A percentile compares a stretch with the other conserved stretches of the same genome.
Evolutionary conservation across 495 filamentous ascomycete genomes (phyloP).

Genomic region (Chaetomium fimeti): DNA sequence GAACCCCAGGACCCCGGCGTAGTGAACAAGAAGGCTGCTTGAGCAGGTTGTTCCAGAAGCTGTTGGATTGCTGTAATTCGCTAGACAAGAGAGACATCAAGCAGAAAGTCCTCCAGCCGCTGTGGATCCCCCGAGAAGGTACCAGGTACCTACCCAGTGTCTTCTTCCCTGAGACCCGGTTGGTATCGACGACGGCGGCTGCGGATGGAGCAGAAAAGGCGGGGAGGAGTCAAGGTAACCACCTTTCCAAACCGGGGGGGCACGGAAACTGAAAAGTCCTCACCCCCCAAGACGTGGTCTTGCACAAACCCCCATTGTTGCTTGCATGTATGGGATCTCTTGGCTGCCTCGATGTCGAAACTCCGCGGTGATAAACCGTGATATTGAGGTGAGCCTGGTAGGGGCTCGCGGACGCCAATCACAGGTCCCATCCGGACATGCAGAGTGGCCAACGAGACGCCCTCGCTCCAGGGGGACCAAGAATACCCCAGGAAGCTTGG

Average conservation of each 20-base stretch:
- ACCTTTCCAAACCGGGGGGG: neutral
- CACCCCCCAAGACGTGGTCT: neutral
- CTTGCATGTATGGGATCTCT: neutral
- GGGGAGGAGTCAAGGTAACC: neutral
- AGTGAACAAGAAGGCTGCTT: neutral
- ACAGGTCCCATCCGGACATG: too few species aligned
- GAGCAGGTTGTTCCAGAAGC: slow-evolving; percentile 7
- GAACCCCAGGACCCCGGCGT: neutral
- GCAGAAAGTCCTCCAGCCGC: neutral
- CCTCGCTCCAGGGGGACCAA: slow-evolving; percentile 21
- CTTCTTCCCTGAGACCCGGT: too few species aligned
- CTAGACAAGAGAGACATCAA: neutral
- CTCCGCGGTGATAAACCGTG: neutral
- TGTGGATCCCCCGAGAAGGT: too few species aligned
- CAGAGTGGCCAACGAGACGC: neutral
- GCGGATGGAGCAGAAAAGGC: too few species aligned
- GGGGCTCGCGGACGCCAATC: neutral
- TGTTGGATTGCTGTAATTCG: neutral
- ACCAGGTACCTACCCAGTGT: too few species aligned
- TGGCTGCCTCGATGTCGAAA: neutral
- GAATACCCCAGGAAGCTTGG: slow-evolving; percentile 24
- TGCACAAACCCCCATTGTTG: slow-evolving; percentile 5
- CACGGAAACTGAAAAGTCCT: neutral
- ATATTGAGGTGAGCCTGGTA: neutral
- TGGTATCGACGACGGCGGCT: too few species aligned